Base-by-base conservation (phyloP, 192 early-diverging fungal species). In the Coemansia biformis region DNA sequence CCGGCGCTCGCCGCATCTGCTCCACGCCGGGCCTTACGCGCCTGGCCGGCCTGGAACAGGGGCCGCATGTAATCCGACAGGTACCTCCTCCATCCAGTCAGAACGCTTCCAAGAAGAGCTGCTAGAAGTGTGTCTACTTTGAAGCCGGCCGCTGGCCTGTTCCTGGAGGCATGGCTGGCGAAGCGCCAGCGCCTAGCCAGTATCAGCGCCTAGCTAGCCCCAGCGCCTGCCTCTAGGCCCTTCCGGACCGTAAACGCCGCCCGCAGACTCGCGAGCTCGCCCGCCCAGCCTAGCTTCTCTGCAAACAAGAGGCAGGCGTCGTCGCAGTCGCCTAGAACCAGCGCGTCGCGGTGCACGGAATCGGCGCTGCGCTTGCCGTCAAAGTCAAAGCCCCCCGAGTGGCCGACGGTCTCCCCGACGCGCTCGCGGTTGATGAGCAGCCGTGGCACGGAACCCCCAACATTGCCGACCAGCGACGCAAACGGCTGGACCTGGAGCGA, bases 401-500 rank as follows among this genome's bases (percentile, higher is more conserved):
- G 46, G 2, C n/a, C 31, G 10, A 12, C 54, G 7, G 77, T 75
- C 45, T 78, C 78, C 15, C 91, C 94, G 37, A 85, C 90, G 15
- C 66, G 51, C 55, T 92, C 89, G 21, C 82, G 79, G 66, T 99
- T 99, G 30, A 99, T 89, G 52, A 99, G 76, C 42, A 99, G 65
- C 17, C 96, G 79, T 3, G 93, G 96, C 7, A 88, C 82, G 5
- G 67, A 56, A 8, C 33, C 48, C 11, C 53, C 53, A 2, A 92
- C 88, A 10, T 69, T 43, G 37, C 88, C 71, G 43, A 93, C 81
- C 2, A 96, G 75, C 4, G 72, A 71, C 16, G 86, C 85, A 60
- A 99, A 99, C 36, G 96, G 96, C 36, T 87, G 80, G 8, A 99
- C 96, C 50, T 84, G 78, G 38, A 99, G 54, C 10, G 83, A 86